phyloP scores from a whole-genome alignment of 306 rosid species.

The Arachis stenosperma region DNA sequence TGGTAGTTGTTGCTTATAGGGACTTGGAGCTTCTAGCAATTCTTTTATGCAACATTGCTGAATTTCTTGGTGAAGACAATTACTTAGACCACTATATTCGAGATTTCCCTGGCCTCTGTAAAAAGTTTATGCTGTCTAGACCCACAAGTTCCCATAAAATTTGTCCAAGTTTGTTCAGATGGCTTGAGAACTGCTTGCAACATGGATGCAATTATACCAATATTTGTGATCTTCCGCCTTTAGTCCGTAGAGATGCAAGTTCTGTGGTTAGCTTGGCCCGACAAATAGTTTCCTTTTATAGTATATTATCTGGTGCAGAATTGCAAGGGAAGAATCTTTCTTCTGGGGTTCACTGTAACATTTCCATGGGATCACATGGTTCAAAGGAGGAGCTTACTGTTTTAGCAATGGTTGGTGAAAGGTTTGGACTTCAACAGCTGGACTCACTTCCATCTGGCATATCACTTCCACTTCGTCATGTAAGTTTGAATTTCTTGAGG shows the following conservation, averaged over 20 bases:
- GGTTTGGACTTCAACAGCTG: conserved; percentile 91
- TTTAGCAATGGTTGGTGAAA: conserved; percentile 97
- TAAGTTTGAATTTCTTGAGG: conserved; percentile 50
- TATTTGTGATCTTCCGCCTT: conserved; percentile 65
- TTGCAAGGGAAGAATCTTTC: conserved; percentile 76
- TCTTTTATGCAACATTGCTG: conserved; percentile 74
- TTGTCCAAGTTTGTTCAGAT: conserved; percentile 86
- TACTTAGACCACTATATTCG: conserved; percentile 90
- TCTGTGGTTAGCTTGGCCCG: conserved; percentile 82
- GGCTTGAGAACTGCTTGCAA: conserved; percentile 89
- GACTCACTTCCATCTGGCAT: conserved; percentile 93
- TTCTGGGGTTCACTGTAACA: conserved; percentile 76
- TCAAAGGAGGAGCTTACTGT: conserved; percentile 86
- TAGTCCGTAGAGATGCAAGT: conserved; percentile 68
- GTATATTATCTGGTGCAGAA: conserved; percentile 84
- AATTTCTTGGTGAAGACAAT: conserved; percentile 68
- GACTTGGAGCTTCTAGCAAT: conserved; percentile 80
- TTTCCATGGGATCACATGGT: conserved; percentile 75
- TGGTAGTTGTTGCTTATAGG: conserved; percentile 52
- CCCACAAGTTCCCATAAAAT: conserved; percentile 53
- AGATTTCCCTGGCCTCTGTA: conserved; percentile 80
- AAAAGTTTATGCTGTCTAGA: conserved; percentile 47
- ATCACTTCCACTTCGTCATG: conserved; percentile 92
- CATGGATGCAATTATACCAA: conserved; percentile 62
- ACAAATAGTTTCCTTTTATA: conserved; percentile 76